phyloP scores from a whole-genome alignment of 2,329 filamentous ascomycete genomes.

The Graphium sp. region DNA sequence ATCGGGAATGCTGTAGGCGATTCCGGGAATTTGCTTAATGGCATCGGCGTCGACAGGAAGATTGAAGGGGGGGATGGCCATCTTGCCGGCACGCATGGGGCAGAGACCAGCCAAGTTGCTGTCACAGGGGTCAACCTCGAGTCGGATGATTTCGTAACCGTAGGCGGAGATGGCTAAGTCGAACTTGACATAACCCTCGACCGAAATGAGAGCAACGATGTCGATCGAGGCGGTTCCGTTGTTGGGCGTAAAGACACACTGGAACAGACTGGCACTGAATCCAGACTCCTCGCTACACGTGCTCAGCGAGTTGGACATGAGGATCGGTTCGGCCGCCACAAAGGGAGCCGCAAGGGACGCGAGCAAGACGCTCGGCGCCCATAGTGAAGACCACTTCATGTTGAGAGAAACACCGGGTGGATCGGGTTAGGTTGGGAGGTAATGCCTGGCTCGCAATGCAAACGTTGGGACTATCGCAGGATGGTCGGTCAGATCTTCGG shows the following conservation, averaged over 20 bases:
- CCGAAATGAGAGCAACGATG: slow-evolving; percentile 65
- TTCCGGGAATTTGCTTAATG: slow-evolving; percentile 53
- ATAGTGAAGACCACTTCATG: slow-evolving; percentile 29
- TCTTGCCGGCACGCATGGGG: slow-evolving; percentile 75
- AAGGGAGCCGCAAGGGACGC: slow-evolving; percentile 27
- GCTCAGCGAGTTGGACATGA: slow-evolving; percentile 71
- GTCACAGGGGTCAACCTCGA: slow-evolving; percentile 60
- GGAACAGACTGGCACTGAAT: slow-evolving; percentile 79
- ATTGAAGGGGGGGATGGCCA: slow-evolving; percentile 55
- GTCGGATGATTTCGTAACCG: slow-evolving; percentile 54
- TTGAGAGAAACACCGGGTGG: slow-evolving; percentile 1
- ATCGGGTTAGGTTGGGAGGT: not conserved
- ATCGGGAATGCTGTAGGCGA: slow-evolving; percentile 82
- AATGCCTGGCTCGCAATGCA: too few relatives aligned
- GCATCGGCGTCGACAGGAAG: slow-evolving; percentile 39
- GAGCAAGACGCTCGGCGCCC: slow-evolving; percentile 26
- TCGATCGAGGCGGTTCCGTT: slow-evolving; percentile 60
- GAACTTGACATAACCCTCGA: slow-evolving; percentile 68
- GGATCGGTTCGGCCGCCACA: slow-evolving; percentile 41
- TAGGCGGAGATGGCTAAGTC: slow-evolving; percentile 67
- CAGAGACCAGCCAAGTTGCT: slow-evolving; percentile 59
- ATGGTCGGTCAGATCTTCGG: too few relatives aligned
- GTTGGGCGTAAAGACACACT: slow-evolving; percentile 61
- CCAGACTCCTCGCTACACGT: slow-evolving; percentile 70
- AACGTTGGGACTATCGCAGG: too few relatives aligned